phyloP scores from a whole-genome alignment of 2,329 filamentous ascomycete species.

The Verticillium tricorpus region DNA sequence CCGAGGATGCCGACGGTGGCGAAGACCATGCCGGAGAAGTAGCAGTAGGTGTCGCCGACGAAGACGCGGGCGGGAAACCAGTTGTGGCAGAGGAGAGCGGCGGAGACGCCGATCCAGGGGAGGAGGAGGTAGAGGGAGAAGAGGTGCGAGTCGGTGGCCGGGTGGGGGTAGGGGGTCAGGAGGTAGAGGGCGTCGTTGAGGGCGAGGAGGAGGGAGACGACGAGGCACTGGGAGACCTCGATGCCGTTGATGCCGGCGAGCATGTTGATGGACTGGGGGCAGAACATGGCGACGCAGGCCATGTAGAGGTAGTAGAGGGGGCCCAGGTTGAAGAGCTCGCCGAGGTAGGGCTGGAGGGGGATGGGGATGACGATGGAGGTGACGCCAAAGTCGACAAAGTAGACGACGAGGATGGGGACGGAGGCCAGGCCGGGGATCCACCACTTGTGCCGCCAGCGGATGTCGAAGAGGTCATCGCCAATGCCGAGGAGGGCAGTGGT shows the following conservation, averaged over 20 bases:
- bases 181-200: slow-evolving; percentile 89
- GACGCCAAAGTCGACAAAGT: slow-evolving; percentile 97
- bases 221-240: slow-evolving; percentile 89
- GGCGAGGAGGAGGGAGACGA: slow-evolving; percentile 78
- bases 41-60: slow-evolving; percentile 98
- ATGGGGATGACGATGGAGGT: slow-evolving; percentile 91
- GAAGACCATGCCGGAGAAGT: slow-evolving; percentile 99
- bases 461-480: slow-evolving; percentile 94
- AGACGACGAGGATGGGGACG: slow-evolving; percentile 90
- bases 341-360: slow-evolving; percentile 77
- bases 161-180: slow-evolving; percentile 77
- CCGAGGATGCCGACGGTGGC: slow-evolving; percentile 94
- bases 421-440: slow-evolving; percentile 93
- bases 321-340: slow-evolving; percentile 78
- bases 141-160: slow-evolving; percentile 90
- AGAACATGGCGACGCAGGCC: slow-evolving; percentile 94
- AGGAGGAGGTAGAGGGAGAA: slow-evolving; percentile 94
- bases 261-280: slow-evolving; percentile 98
- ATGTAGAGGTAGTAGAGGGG: slow-evolving; percentile 93
- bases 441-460: slow-evolving; percentile 98
- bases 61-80: slow-evolving; percentile 96
- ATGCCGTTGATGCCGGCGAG: slow-evolving; percentile 99
- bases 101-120: slow-evolving; percentile 88
- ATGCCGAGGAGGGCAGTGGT: slow-evolving; percentile 87
- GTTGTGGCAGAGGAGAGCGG: slow-evolving; percentile 84